Conservation (phyloP, 805 yeast genomes). For the Komagataella pastoris region DNA sequence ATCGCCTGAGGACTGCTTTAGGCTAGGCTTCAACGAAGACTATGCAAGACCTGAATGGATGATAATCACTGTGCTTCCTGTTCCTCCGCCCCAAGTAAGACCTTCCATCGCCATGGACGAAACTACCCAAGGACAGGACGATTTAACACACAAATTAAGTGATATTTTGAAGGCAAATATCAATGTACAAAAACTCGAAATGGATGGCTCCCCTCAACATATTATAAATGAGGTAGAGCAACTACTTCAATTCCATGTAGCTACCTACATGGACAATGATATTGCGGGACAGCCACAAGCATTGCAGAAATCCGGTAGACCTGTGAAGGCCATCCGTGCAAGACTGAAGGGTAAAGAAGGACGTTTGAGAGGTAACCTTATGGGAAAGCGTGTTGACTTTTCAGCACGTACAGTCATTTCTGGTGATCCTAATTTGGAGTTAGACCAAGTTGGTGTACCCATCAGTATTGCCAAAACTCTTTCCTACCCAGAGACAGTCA, state of each 20-base stretch:
- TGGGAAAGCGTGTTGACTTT: constrained; percentile 99
- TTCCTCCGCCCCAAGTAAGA: constrained; percentile 99
- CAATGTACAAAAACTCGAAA: constrained; percentile 92
- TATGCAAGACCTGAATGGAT: constrained; percentile 99
- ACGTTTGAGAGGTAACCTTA: constrained; percentile 92
- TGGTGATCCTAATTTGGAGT: constrained; percentile 95
- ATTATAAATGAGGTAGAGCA: constrained; percentile 95
- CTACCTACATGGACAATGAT: constrained; percentile 98
- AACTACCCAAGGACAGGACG: constrained; percentile 98
- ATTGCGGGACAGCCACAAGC: constrained; percentile 99
- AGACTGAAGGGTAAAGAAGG: constrained; percentile 99
- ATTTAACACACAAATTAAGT: constrained; percentile 92
- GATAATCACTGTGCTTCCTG: constrained; percentile 93
- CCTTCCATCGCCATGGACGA: constrained; percentile 97
- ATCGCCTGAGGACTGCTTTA: constrained; percentile 65
- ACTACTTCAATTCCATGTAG: constrained; percentile 91
- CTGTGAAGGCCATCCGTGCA: constrained; percentile 97
- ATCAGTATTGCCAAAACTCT: constrained; percentile 90
- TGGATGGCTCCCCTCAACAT: constrained; percentile 98
- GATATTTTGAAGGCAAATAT: constrained; percentile 95
- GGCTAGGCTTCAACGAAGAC: constrained; percentile 85
- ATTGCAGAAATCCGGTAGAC: constrained; percentile 95
- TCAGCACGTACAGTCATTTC: constrained; percentile 99
- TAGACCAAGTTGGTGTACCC: constrained; percentile 99
- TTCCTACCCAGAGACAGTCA: constrained; percentile 94